Evolutionary conservation across 108 stramenopile genomes (phyloP), one percentile per base, ranked within the genome.

Genomic region (Epipyxis sp.): DNA sequence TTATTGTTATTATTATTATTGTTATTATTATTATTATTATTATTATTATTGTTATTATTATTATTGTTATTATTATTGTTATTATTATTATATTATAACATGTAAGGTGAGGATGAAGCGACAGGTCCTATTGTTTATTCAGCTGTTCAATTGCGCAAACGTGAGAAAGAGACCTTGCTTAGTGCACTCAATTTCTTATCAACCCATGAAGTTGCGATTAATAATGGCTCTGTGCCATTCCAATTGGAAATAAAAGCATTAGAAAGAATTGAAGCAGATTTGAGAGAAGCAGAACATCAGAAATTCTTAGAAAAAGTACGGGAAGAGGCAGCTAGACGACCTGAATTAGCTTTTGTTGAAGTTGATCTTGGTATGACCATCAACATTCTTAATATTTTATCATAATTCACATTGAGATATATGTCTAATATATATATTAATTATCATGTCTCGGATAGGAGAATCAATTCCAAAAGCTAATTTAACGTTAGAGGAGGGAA

Each of bases 221-320:
- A 29, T 42, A 74, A 74, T 42, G 50, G 50, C 13, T 46, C 44
- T 6, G 13, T 74, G 6, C n/a, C 34, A 16, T 74, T 35, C 34
- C 71, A 74, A 42, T 13, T 74, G 3, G 71, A 27, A 27, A 74
- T 74, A 27, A 74, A 74, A 42, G 71, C 50, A 37, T 42, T 43
- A 42, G 71, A 74, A 42, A 27, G 71, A 27, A 6, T 3, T 32
- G 50, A 54, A 39, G 71, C 71, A 29, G 71, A 74, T 25, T 25
- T 46, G 46, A 13, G 44, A 10, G 34, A 37, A 6, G 71, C 6
- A 32, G 71, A 74, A 25, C 71, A 74, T 42, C 6, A 39, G 44
- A 57, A 46, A 39, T 74, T 74, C 50, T 13, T 74, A 10, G 71
- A 46, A 29, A 42, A 74, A 25, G 71, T 74, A 3, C 40, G 43